A percentile compares a stretch with the other conserved stretches of the same genome.
These are phyloP conservation scores for Dimargaris xerosporica DNA, from an alignment of 192 early-diverging fungal genomes.

Conservation along the genomic window DNA sequence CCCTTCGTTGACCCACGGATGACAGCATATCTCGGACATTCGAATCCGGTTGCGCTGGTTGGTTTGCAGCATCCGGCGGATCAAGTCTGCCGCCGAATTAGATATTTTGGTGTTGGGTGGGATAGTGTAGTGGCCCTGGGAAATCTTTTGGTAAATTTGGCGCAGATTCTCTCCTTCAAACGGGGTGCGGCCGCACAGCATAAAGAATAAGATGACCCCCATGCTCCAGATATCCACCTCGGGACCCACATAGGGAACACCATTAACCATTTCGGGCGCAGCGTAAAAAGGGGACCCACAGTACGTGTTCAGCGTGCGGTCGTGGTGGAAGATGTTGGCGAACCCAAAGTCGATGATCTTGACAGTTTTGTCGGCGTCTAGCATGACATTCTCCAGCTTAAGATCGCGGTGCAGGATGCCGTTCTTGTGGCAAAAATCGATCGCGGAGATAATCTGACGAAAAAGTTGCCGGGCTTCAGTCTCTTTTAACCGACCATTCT, in stretches of 20 bases:
- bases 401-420: slow-evolving; percentile 61
- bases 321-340: slow-evolving; percentile 47
- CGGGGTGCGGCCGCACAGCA: slow-evolving; percentile 70
- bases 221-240: slow-evolving; percentile 84
- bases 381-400: slow-evolving; percentile 79
- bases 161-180: slow-evolving; percentile 77
- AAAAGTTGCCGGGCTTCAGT: slow-evolving; percentile 75
- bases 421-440: slow-evolving; percentile 50
- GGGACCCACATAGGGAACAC: slow-evolving; percentile 64
- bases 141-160: slow-evolving; percentile 73
- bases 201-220: slow-evolving; percentile 71
- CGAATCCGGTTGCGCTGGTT: slow-evolving; percentile 50
- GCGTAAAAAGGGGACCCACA: slow-evolving; percentile 66
- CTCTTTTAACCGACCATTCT: slow-evolving; percentile 62
- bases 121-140: slow-evolving; percentile 40
- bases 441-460: slow-evolving; percentile 65
- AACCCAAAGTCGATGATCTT: slow-evolving; percentile 87
- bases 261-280: slow-evolving; percentile 72
- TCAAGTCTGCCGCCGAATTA: slow-evolving; percentile 39
- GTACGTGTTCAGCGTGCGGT: slow-evolving; percentile 31
- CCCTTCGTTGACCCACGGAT: slow-evolving; percentile 70
- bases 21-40: slow-evolving; percentile 47
- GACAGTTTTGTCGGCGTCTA: slow-evolving; percentile 50
- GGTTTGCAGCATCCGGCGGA: slow-evolving; percentile 54
- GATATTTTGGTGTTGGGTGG: slow-evolving; percentile 31